Conservation (phyloP, 208 protist genomes). For the Crithidia sp. region DNA sequence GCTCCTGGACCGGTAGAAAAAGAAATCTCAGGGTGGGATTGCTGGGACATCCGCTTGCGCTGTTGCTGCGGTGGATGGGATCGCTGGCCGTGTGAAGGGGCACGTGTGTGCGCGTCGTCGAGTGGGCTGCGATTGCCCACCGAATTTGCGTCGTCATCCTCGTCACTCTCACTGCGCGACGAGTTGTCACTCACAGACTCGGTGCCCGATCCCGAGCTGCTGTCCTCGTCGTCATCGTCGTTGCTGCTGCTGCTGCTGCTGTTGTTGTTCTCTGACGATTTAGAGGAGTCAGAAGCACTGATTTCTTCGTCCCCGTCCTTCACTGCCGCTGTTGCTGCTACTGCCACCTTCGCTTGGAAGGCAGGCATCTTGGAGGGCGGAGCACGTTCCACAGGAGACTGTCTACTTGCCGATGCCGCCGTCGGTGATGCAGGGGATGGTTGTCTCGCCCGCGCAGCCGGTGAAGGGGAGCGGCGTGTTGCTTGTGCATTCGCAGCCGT, state of each 20-base stretch:
- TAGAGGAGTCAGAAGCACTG: constrained; percentile 8
- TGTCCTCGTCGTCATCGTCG: constrained; percentile 14
- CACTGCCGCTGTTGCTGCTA: background rate
- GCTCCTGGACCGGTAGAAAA: background rate
- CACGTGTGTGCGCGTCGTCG: constrained; percentile 4
- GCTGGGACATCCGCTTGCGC: background rate
- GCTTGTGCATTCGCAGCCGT: too few species aligned
- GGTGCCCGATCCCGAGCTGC: constrained; percentile 8
- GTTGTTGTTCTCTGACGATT: background rate
- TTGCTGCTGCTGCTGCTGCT: background rate
- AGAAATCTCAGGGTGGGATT: background rate
- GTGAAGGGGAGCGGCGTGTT: too few species aligned
- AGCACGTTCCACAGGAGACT: background rate
- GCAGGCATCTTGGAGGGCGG: background rate
- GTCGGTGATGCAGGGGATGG: too few species aligned
- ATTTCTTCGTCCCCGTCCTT: background rate
- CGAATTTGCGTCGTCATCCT: background rate
- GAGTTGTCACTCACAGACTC: constrained; percentile 18
- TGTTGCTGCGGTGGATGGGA: background rate
- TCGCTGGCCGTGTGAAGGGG: background rate
- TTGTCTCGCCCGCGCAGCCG: too few species aligned
- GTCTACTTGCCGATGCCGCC: too few species aligned
- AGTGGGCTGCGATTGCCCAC: constrained; percentile 4
- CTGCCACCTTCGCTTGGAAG: background rate
- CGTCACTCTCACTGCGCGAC: constrained; percentile 6